Conservation (phyloP, 352 stramenopile species). For the Lagenidium sp. region DNA sequence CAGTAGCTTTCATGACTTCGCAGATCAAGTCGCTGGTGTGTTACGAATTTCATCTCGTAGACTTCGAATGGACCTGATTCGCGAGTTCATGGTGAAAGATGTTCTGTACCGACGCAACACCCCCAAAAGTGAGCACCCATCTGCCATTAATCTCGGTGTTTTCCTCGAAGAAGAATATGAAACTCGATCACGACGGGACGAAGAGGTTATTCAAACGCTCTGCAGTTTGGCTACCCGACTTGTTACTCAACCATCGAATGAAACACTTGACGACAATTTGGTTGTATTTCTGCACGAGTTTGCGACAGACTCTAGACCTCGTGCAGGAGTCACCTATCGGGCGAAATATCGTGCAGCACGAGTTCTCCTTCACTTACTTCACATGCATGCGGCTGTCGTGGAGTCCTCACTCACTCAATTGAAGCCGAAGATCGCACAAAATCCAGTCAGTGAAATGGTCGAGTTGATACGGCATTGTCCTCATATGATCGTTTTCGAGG, state of each 20-base stretch:
- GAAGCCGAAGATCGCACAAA: too few species aligned
- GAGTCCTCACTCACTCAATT: too few species aligned
- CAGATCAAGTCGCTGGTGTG: constrained; percentile 12
- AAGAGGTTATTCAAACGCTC: constrained; percentile 15
- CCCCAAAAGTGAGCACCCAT: neutral
- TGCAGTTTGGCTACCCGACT: constrained; percentile 9
- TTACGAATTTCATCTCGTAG: constrained; percentile 7
- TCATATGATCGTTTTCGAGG: constrained; percentile 29
- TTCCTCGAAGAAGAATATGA: constrained; percentile 16
- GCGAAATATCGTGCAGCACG: constrained; percentile 21
- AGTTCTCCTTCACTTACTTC: constrained; percentile 14
- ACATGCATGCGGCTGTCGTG: too few species aligned
- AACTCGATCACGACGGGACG: constrained; percentile 8
- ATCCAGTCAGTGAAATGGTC: constrained; percentile 19
- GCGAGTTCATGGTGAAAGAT: constrained; percentile 16
- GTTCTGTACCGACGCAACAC: constrained; percentile 9
- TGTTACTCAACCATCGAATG: neutral
- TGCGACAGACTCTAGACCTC: constrained; percentile 16
- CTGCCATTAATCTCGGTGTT: neutral
- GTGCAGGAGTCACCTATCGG: constrained; percentile 24
- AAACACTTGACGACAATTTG: constrained; percentile 3
- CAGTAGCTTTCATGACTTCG: constrained; percentile 12
- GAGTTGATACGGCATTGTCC: constrained; percentile 18
- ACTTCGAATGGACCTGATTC: constrained; percentile 16
- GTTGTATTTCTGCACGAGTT: constrained; percentile 13